Evolutionary conservation across 192 early-diverging fungal genomes (phyloP), one percentile per base, ranked within the genome.

Genomic region (Coemansia sp.): DNA sequence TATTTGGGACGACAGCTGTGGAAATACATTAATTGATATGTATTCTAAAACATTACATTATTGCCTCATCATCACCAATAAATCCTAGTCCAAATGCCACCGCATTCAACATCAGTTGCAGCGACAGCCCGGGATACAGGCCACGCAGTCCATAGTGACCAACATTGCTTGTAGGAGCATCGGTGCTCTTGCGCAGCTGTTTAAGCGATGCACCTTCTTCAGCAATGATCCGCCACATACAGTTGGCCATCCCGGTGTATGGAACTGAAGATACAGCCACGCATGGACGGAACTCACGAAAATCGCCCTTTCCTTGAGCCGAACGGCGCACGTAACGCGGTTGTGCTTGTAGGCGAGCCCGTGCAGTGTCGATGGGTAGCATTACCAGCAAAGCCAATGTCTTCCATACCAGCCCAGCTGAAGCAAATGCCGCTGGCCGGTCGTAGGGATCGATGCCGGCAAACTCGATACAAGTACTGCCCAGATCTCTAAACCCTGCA

Each of bases 341-440:
- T 68, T 98, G 95, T 33, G 88, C 84, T 45, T 91, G 88, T 19
- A 98, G 61, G 6, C 96, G 79, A 60, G 89, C 88, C 8, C 94
- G 79, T 46, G 90, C 84, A 5, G 93, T 89, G 26, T 98, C 92
- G 14, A 98, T 62, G 0, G 96, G 96, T 28, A 91, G 71, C 51
- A 87, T 83, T 12, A 96, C 84, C 9, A 84, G 61, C 1, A 88
- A 70, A 41, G 94, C 84, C 3, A 93, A 26, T 0, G 87, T 88
- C 39, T 89, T 80, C 43, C 91, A 79, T 5, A 72, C 74, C 16
- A 96, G 65, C 19, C 85, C 82, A 30, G 81, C 84, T 16, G 84
- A 28, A 11, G 80, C 71, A 68, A 81, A 88, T 0, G 82, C 47
- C 19, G 85, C 52, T 0, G 89, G 89, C 0, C 84, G 85, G 57